A percentile compares a stretch with the other conserved stretches of the same genome.
These are phyloP conservation scores for Pleurotus citrinopileatus DNA, from an alignment of 768 basidiomycete genomes.

Conservation along the genomic window DNA sequence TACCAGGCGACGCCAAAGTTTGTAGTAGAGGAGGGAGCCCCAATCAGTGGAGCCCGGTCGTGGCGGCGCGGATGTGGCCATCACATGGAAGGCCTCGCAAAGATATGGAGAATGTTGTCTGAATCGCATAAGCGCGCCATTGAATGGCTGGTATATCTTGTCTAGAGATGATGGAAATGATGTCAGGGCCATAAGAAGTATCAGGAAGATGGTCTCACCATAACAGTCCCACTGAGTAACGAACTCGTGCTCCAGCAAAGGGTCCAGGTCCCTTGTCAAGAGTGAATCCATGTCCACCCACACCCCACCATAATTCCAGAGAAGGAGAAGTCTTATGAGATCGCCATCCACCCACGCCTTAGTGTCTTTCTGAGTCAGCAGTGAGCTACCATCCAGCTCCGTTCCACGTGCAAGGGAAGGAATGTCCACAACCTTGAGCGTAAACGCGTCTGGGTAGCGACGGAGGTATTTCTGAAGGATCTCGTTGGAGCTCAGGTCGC, in stretches of 20 bases:
- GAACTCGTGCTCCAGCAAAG: conserved; percentile 91
- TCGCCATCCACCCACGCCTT: conserved; percentile 97
- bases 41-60: conserved; percentile 84
- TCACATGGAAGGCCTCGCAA: conserved; percentile 93
- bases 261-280: conserved; percentile 81
- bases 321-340: conserved; percentile 78
- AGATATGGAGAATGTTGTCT: conserved; percentile 89
- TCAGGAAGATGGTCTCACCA: conserved; percentile 52
- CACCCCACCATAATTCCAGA: conserved; percentile 90
- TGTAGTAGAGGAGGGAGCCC: conserved; percentile 90
- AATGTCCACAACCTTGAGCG: conserved; percentile 69
- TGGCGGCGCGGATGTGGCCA: conserved; percentile 73
- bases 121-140: conserved; percentile 96
- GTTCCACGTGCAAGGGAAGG: conserved; percentile 69
- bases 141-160: conserved; percentile 75
- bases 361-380: conserved; percentile 61
- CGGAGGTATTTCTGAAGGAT: conserved; percentile 59
- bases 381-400: conserved; percentile 60
- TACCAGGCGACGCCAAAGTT: conserved; percentile 85
- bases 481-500: conserved; percentile 54
- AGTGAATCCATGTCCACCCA: conserved; percentile 99
- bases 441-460: conserved; percentile 69
- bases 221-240: conserved; percentile 99
- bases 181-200: neutral
- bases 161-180: conserved; percentile 34